Percentiles rank a stretch among this genome's conserved stretches.
phyloP scores from a whole-genome alignment of 2,329 filamentous ascomycete genomes.

The Aspergillus fijiensis region DNA sequence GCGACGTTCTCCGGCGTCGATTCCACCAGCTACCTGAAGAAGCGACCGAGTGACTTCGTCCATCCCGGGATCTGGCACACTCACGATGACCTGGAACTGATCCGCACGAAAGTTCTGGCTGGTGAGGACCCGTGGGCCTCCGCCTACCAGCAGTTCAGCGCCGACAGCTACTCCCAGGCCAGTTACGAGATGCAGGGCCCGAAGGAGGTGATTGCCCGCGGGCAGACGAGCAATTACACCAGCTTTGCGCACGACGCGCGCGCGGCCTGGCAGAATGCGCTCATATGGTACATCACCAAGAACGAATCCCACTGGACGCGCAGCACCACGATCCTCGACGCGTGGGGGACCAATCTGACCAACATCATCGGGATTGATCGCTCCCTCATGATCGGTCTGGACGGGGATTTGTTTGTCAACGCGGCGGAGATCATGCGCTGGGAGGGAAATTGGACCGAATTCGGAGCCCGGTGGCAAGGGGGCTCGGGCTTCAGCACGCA shows the following conservation, averaged over 20 bases:
- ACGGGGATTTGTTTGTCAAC: slow-evolving; percentile 44
- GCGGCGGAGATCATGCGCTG: slow-evolving; percentile 49
- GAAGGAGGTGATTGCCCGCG: not conserved
- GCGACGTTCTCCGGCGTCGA: no score
- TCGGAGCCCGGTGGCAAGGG: slow-evolving; percentile 36
- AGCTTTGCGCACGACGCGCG: not conserved
- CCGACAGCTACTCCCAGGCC: not conserved
- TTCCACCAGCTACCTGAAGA: no score
- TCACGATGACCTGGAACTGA: not conserved
- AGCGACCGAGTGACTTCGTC: not conserved
- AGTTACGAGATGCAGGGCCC: slow-evolving; percentile 1
- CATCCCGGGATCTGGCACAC: not conserved
- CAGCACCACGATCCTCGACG: slow-evolving; percentile 39
- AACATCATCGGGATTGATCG: slow-evolving; percentile 21
- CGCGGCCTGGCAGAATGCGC: slow-evolving; percentile 1
- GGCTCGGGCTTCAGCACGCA: slow-evolving; percentile 41
- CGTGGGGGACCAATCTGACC: slow-evolving; percentile 18
- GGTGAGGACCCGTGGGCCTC: not conserved
- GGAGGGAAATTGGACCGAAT: slow-evolving; percentile 44
- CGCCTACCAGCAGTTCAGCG: not conserved
- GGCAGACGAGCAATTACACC: slow-evolving; percentile 1
- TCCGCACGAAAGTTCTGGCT: not conserved
- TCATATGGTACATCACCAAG: slow-evolving; percentile 40
- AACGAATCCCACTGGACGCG: slow-evolving; percentile 37
- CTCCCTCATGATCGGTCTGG: slow-evolving; percentile 41